Percentiles rank a stretch among this genome's conserved stretches.
These are phyloP conservation scores for Malassezia furfur DNA, from an alignment of 1,284 basidiomycete genomes.

Conservation along the genomic window DNA sequence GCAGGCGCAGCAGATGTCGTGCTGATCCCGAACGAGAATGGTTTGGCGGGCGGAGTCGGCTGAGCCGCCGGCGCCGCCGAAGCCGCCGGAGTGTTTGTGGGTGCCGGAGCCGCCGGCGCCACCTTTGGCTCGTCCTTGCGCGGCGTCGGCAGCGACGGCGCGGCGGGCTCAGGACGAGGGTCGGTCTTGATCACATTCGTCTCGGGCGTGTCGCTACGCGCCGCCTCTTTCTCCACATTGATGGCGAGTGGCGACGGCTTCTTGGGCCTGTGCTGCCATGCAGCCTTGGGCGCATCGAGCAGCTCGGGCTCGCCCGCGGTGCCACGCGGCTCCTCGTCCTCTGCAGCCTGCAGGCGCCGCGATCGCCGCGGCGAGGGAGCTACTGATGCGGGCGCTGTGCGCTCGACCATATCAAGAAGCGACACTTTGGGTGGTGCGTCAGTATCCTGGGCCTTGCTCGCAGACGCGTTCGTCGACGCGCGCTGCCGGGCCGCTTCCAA, in stretches of 20 bases:
- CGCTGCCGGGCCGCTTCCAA: slow-evolving; percentile 20
- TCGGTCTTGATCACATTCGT: background rate
- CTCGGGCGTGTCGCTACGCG: too few relatives aligned
- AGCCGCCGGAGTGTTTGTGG: too few relatives aligned
- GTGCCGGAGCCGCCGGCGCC: background rate
- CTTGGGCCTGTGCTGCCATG: slow-evolving; percentile 12
- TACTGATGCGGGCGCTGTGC: slow-evolving; percentile 24
- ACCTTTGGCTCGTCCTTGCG: too few relatives aligned
- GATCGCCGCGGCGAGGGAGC: slow-evolving; percentile 16
- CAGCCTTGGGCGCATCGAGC: background rate
- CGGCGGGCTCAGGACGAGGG: background rate
- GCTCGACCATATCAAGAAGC: slow-evolving; percentile 33
- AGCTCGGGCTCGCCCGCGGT: background rate
- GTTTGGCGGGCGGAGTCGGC: background rate
- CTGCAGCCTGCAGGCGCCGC: background rate
- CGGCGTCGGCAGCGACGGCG: background rate
- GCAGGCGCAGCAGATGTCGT: background rate
- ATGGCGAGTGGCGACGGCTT: slow-evolving; percentile 14
- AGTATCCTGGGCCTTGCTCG: slow-evolving; percentile 15
- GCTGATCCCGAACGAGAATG: too few relatives aligned
- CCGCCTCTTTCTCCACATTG: background rate
- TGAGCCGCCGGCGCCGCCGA: background rate
- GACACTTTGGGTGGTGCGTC: slow-evolving; percentile 26
- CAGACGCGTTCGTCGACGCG: background rate
- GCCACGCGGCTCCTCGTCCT: background rate